These are phyloP conservation scores for Solanum megistacrolobum DNA, from an alignment of 257 asterid species.

Conservation along the genomic window DNA sequence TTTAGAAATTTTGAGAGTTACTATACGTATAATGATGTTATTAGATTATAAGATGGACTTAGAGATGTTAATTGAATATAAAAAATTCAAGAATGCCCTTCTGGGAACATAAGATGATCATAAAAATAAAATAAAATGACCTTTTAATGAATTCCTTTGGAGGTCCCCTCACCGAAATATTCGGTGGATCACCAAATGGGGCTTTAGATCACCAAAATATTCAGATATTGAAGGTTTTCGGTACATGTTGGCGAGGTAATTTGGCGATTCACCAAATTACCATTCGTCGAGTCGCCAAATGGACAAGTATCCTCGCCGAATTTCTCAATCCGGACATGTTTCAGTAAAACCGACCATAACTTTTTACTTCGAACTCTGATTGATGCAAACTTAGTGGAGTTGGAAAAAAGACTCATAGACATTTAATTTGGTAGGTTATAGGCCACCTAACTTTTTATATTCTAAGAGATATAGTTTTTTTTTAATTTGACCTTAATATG, in stretches of 20 bases:
- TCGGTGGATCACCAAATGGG: background rate
- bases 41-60: background rate
- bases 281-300: background rate
- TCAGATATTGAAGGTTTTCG: too few species aligned
- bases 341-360: background rate
- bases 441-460: background rate
- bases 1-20: background rate
- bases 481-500: background rate
- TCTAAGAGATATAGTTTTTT: background rate
- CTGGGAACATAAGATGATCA: background rate
- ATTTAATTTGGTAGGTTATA: background rate
- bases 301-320: background rate
- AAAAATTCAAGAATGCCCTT: background rate
- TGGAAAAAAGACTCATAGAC: too few species aligned
- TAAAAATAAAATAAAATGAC: too few species aligned
- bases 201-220: background rate
- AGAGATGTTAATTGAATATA: too few species aligned
- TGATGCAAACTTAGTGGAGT: background rate
- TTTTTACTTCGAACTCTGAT: background rate
- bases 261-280: background rate
- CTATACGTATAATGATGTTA: background rate
- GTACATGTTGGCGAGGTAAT: background rate
- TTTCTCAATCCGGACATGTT: background rate
- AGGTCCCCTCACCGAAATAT: background rate
- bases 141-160: too few species aligned